Conservation (phyloP, 2,329 filamentous ascomycete species). For the Monosporascus sp. region DNA sequence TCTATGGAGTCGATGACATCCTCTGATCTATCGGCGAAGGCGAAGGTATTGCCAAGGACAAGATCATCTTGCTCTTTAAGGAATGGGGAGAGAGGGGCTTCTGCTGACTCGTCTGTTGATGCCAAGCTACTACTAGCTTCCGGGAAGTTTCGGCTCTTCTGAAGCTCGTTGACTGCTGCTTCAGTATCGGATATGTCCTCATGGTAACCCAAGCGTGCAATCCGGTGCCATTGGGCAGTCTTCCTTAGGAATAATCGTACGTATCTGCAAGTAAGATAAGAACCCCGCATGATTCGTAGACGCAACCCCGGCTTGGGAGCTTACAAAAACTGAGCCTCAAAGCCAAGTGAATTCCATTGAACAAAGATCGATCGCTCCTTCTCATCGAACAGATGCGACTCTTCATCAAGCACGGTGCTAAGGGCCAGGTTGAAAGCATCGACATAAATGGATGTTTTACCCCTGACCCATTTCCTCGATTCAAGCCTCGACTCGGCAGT, state of each 20-base stretch:
- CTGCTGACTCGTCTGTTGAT: constrained; percentile 7
- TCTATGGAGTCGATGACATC: constrained; percentile 70
- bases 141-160: constrained; percentile 53
- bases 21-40: constrained; percentile 75
- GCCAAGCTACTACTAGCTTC: constrained; percentile 8
- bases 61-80: constrained; percentile 31
- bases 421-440: constrained; percentile 94
- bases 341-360: constrained; percentile 66
- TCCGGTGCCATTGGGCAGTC: constrained; percentile 83
- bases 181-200: constrained; percentile 74
- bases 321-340: constrained; percentile 87
- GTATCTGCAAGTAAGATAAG: constrained; percentile 53
- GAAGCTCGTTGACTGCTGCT: constrained; percentile 59
- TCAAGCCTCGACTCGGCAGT: constrained; percentile 35
- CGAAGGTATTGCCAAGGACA: constrained; percentile 53
- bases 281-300: not conserved
- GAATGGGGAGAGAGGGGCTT: constrained; percentile 23
- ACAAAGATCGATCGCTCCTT: constrained; percentile 72
- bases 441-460: constrained; percentile 87
- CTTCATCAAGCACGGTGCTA: constrained; percentile 82
- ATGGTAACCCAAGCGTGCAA: constrained; percentile 71
- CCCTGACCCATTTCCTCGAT: constrained; percentile 59
- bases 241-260: constrained; percentile 91
- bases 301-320: constrained; percentile 21
- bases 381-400: constrained; percentile 79